These are phyloP conservation scores for Leptographium radiaticola DNA, from an alignment of 2,329 filamentous ascomycete genomes.

Conservation along the genomic window DNA sequence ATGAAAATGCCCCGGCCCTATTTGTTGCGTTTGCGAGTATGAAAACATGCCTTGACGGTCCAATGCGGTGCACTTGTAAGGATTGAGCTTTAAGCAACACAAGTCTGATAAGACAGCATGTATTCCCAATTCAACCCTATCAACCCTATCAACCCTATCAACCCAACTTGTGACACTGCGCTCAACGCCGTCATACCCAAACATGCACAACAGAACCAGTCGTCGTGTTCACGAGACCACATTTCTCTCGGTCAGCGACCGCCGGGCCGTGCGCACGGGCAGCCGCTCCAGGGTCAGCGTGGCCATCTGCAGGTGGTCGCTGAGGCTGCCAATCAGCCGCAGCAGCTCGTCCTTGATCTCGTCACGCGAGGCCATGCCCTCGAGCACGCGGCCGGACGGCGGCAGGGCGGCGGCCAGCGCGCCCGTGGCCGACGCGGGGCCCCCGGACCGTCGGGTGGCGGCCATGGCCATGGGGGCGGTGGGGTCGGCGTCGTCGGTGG, in stretches of 20 bases:
- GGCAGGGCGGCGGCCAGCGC: neutral
- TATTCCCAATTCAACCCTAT: too few species aligned
- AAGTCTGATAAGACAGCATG: too few species aligned
- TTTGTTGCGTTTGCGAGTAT: too few species aligned
- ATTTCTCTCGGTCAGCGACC: neutral
- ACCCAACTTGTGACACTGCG: too few species aligned
- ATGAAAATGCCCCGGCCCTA: too few species aligned
- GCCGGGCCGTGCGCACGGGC: constrained; percentile 13
- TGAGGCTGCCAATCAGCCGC: constrained; percentile 20
- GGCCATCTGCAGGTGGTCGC: constrained; percentile 18
- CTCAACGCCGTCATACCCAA: neutral
- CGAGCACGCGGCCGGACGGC: constrained; percentile 34
- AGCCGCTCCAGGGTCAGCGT: constrained; percentile 16
- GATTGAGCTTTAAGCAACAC: too few species aligned
- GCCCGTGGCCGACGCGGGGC: neutral
- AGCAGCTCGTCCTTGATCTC: constrained; percentile 20
- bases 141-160: too few species aligned
- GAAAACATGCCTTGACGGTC: too few species aligned
- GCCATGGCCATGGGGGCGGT: neutral
- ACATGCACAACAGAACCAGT: neutral
- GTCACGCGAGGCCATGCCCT: constrained; percentile 16
- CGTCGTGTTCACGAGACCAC: neutral
- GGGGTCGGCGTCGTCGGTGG: neutral
- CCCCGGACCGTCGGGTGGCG: neutral
- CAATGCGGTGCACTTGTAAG: too few species aligned